Base-by-base conservation (phyloP, 768 basidiomycete species). In the Lactifluus volemus region DNA sequence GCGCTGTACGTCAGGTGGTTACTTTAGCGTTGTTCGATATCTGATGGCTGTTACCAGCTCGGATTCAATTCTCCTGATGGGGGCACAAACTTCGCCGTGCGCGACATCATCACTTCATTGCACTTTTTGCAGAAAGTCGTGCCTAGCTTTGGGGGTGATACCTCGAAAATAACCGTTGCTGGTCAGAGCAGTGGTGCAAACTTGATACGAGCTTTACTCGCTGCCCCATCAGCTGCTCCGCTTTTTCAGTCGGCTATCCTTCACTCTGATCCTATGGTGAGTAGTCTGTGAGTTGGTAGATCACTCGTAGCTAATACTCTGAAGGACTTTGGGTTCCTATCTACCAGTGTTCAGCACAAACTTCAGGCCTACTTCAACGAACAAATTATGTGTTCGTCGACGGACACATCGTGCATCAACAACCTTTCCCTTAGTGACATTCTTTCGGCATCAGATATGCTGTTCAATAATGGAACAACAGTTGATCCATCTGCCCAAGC, bases 251-350 rank as follows among this genome's bases (percentile, higher is more conserved):
- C 81, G 54, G 89, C 85, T 0, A 91, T 92, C 59, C 69, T 94
- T 19, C 91, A 95, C 56, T 92, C 90, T 0, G 93, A 94, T 68
- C 88, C 92, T 2, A 89, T 94, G 83, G 89, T 87, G 67, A 59
- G 79, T 68, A 21, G 0, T 52, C 6, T 15, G 2, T 29, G 11
- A 11, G 19, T 10, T 29, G 29, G 7, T 36, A 45, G 36, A 0
- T 44, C 19, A 39, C 15, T 50, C 19, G 1, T 44, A 51, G 6
- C 47, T 55, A 30, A 64, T 41, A 41, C 38, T 60, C 36, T 15
- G 4, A 62, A 90, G 89, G 79, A 86, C 70, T 91, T 81, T 67
- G 89, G 89, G 5, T 86, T 91, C 70, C 73, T 89, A 4, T 75
- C 79, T 49, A 63, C 77, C 0, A 66, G 72, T 25, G 81, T 82